These are phyloP conservation scores for Onygenales sp. DNA, from an alignment of 2,329 filamentous ascomycete species.

Conservation along the genomic window DNA sequence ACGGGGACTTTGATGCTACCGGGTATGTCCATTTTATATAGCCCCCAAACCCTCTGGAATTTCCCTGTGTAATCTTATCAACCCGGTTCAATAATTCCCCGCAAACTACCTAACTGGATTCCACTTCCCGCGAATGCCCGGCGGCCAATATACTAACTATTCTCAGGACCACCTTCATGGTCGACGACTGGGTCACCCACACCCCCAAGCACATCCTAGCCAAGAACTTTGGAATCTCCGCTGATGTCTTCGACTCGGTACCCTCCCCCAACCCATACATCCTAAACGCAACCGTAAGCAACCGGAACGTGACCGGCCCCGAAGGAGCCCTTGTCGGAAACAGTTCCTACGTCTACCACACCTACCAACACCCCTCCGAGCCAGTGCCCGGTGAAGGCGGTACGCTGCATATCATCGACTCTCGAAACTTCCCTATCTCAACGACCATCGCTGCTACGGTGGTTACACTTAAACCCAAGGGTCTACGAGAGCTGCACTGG, in stretches of 20 bases:
- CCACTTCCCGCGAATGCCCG: no score
- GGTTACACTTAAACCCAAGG: conserved; percentile 54
- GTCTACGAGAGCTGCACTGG: conserved; percentile 59
- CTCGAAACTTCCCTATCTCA: conserved; percentile 56
- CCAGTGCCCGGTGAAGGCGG: conserved; percentile 53
- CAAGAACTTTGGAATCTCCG: conserved; percentile 58
- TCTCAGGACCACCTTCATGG: conserved; percentile 56
- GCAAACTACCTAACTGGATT: no score
- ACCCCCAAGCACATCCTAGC: conserved; percentile 55
- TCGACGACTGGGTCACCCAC: conserved; percentile 61
- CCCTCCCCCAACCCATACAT: conserved; percentile 54
- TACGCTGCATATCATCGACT: conserved; percentile 55
- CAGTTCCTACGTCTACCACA: conserved; percentile 54
- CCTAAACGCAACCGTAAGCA: conserved; percentile 45
- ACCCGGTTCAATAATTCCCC: no score
- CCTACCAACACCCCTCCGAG: conserved; percentile 46
- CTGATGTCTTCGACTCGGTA: conserved; percentile 50
- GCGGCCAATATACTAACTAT: not conserved
- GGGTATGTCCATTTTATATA: conserved; percentile 33
- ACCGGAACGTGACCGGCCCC: conserved; percentile 38
- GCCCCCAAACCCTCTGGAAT: no score
- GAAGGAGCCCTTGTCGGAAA: conserved; percentile 45
- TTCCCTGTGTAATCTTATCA: no score
- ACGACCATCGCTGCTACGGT: conserved; percentile 58
- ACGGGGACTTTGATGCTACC: conserved; percentile 55